phyloP scores from a whole-genome alignment of 2,329 filamentous ascomycete genomes.

The Trichophyton rubrum region DNA sequence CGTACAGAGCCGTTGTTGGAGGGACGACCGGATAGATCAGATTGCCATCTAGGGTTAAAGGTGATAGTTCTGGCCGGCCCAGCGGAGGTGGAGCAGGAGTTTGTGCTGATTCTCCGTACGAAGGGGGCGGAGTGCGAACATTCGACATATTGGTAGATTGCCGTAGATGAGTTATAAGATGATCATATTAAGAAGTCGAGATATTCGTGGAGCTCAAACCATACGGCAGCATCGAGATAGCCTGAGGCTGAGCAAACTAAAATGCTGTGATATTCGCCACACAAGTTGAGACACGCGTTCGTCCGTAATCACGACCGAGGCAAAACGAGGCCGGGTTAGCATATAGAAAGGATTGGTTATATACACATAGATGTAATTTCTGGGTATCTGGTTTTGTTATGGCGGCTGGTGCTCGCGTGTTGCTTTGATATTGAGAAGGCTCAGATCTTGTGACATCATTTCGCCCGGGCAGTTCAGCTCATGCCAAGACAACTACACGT shows the following conservation, averaged over 20 bases:
- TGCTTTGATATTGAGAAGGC: background rate
- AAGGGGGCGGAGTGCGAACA: constrained; percentile 4
- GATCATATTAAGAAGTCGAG: background rate
- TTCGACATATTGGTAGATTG: background rate
- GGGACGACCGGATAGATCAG: constrained; percentile 10
- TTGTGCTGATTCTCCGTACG: constrained; percentile 8
- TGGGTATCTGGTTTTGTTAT: background rate
- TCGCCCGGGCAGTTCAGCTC: background rate
- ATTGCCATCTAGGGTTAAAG: constrained; percentile 12
- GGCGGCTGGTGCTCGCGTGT: background rate
- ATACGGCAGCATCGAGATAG: background rate
- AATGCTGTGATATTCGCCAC: background rate
- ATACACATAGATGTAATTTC: background rate
- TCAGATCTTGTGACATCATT: background rate
- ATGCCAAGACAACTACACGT: background rate
- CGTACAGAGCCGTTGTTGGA: constrained; percentile 11
- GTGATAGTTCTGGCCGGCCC: constrained; percentile 4
- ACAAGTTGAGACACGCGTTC: background rate
- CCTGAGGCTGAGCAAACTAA: background rate
- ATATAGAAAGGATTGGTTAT: background rate
- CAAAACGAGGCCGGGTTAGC: background rate
- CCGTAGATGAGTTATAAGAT: background rate
- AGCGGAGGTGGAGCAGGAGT: background rate
- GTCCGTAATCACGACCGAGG: background rate
- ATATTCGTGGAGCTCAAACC: background rate